Evolutionary conservation across 257 asterid genomes (phyloP).

Genomic region (Scutellaria minor): DNA sequence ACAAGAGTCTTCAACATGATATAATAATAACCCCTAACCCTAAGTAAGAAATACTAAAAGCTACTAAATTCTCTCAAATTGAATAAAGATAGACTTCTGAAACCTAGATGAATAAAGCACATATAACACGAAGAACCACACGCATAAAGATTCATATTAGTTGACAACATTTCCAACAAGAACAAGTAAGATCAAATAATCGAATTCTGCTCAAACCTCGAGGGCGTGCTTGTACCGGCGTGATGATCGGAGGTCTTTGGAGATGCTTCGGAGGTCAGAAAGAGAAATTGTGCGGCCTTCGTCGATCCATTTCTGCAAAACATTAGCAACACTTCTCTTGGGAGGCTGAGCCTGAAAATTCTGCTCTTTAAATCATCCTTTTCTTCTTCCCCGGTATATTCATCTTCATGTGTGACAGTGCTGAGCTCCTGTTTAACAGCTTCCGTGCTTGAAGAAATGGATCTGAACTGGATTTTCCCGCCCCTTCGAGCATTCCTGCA

Average conservation of each 20-base stretch:
- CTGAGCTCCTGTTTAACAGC: slow-evolving; percentile 41
- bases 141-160: neutral
- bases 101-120: slow-evolving; percentile 1
- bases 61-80: slow-evolving; percentile 4
- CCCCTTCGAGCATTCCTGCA: slow-evolving; percentile 47
- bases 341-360: slow-evolving; percentile 78
- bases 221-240: slow-evolving; percentile 90
- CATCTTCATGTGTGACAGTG: slow-evolving; percentile 35
- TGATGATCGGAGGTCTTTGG: slow-evolving; percentile 73
- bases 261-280: slow-evolving; percentile 77
- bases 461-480: slow-evolving; percentile 44
- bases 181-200: neutral
- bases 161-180: neutral
- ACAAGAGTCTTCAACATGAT: too few species aligned
- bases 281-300: slow-evolving; percentile 64
- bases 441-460: slow-evolving; percentile 58
- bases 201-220: slow-evolving; percentile 41
- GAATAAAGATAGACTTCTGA: neutral
- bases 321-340: slow-evolving; percentile 79
- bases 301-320: slow-evolving; percentile 70
- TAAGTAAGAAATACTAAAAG: neutral
- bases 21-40: too few species aligned
- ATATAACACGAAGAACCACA: slow-evolving; percentile 5
- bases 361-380: slow-evolving; percentile 84
- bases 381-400: slow-evolving; percentile 36